Base-by-base conservation (phyloP, 2,329 filamentous ascomycete genomes). In the Grosmannia huntii region DNA sequence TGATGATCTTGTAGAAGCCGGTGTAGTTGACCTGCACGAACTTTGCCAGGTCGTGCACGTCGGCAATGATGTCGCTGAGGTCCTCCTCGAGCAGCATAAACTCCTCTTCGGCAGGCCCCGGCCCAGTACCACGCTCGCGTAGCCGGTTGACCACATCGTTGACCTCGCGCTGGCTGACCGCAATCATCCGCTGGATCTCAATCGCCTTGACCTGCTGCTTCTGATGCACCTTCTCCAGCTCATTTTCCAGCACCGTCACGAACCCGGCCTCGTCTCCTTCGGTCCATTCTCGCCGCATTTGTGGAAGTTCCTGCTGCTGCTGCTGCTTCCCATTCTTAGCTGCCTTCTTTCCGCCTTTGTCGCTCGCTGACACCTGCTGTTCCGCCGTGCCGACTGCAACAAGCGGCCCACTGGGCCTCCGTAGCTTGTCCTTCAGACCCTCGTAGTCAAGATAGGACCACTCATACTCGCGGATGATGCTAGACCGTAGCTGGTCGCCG, bases 391-490 rank as follows among this genome's bases (percentile, higher is more conserved):
- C 63, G 61, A 64, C 59, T 64, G 64, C 61, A 51, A 64, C 27
- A 49, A 65, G 57, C 19, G 72, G 68, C 60, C 84, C 82, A 64
- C 80, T 87, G 60, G 85, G 81, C 60, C 81, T 84, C 74, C 92
- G 94, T 62, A 99, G 84, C 64, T 90, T 85, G 64, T 81, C 79
- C 76, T 99, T 99, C 55, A 99, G 82, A 64, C 86, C 89, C 71
- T 96, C 91, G 75, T 99, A 99, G 74, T 90, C 87, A 74, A 99
- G 96, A 76, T 99, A 99, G 77, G 96, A 90, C 85, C 91, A 96
- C 72, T 91, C 86, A 76, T 95, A 99, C 75, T 97, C 91, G 77
- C 89, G 90, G 73, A 97, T 95, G 69, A 96, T 82, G 70, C 91
- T 96, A 68, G 90, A 92, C 64, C 90, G 90, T 68, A 99, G 84